A percentile compares a stretch with the other conserved stretches of the same genome.
Conservation (phyloP, 164 flowering plant genomes). For the Amborella trichopoda region DNA sequence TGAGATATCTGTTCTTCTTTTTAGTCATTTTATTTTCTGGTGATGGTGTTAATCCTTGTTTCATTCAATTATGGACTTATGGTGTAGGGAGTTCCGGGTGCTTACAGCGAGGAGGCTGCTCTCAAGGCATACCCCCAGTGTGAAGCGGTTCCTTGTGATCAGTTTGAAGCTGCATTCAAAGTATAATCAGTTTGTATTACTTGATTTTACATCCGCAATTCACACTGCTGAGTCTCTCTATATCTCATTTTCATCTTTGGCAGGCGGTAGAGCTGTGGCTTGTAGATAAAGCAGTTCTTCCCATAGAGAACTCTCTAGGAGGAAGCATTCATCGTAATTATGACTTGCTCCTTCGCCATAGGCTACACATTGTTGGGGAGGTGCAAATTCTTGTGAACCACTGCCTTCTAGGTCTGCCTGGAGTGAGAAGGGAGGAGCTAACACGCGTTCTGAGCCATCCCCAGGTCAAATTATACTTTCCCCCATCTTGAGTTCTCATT, state of each 20-base stretch:
- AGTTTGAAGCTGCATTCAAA: constrained; percentile 62
- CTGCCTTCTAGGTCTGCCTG: constrained; percentile 62
- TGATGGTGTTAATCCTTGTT: neutral
- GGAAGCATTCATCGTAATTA: constrained; percentile 68
- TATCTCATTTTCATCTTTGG: constrained; percentile 2
- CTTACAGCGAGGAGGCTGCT: constrained; percentile 59
- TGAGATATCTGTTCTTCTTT: neutral
- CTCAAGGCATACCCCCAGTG: constrained; percentile 55
- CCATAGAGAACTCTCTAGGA: constrained; percentile 56
- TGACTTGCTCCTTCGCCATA: constrained; percentile 62
- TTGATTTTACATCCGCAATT: neutral
- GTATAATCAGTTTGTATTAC: constrained; percentile 12
- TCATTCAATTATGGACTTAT: constrained; percentile 4
- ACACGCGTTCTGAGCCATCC: constrained; percentile 56
- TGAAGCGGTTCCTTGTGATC: constrained; percentile 59
- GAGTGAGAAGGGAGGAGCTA: constrained; percentile 40
- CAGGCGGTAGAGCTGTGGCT: constrained; percentile 75
- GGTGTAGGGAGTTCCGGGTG: constrained; percentile 45
- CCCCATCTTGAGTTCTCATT: neutral
- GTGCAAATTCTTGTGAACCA: constrained; percentile 47
- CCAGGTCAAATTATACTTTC: constrained; percentile 23
- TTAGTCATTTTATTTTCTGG: neutral
- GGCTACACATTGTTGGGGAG: constrained; percentile 69
- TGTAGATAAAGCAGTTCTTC: constrained; percentile 61
- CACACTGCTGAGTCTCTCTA: neutral